Evolutionary conservation across 345 rosid genomes (phyloP), one percentile per base, ranked within the genome.

Genomic region (Citrus cavaleriei): DNA sequence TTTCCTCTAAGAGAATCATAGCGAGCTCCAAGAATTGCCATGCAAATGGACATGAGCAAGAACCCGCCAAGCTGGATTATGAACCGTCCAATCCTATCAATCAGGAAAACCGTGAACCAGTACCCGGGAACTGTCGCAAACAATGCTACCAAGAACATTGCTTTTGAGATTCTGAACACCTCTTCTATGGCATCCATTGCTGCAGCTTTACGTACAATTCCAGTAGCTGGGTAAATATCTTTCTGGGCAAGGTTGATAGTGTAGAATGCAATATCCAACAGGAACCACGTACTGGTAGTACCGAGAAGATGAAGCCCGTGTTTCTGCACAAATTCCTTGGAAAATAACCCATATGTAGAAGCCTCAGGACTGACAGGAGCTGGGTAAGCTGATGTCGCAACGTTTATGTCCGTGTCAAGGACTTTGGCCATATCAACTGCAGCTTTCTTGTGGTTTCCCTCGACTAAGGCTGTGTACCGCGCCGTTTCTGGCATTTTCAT

Each of bases 401-500:
- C 9, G 2, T 7, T 2, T 16, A 85, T 0, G 21, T 86, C 81
- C 25, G 27, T 24, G 10, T 85, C 86, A 30, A 90, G 88, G 35
- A 93, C 95, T 75, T 79, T 90, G 34, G 91, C 90, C 95, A 93
- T 93, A 60, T 91, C 90, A 0, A 81, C 78, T 21, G 95, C 95
- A 1, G 95, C 95, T 79, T 91, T 90, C 78, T 86, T 79, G n/a
- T 85, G 86, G 77, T 93, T 84, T 32, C 89, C 88, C 42, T 82
- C 79, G 28, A 93, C 94, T 54, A 91, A 81, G 60, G 98, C 93
- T 6, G 98, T 90, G 80, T 90, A 91, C 59, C 95, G 81, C 0
- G 98, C 94, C 0, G 95, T 91, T 83, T 93, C 96, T 0, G 93
- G 95, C 95, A 93, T 93, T 70, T 91, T 93, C 90, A 90, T 84